Base-by-base conservation (phyloP, 441 rosid genomes). In the Corymbia calophylla region DNA sequence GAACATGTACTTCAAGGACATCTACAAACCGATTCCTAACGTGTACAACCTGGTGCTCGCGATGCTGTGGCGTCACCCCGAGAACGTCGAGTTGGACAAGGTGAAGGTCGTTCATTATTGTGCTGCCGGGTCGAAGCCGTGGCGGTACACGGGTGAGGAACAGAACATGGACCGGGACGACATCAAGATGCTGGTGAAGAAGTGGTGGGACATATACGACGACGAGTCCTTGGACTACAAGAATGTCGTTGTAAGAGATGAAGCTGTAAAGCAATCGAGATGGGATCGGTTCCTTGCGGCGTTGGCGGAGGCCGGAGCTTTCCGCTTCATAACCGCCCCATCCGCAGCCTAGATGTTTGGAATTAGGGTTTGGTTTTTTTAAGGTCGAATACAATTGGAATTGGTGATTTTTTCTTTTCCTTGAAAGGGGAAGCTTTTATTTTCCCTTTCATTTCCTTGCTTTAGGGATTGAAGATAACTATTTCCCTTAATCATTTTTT, bases 161-260 rank as follows among this genome's bases (percentile, higher is more conserved):
- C 87, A 88, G 87, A 32, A 88, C 60, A 88, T 88, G 87, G 87
- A 82, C 21, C 3, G 90, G 32, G 87, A 84, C 2, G 90, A 88
- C 62, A 88, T 88, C 54, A 88, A 84, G 90, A 84, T 82, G 90
- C 48, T 88, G 47, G 87, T 82, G 60, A 82, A 58, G 21, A 88
- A n/a, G 19, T 88, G 90, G 89, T 88, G 89, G 89, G 87, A 88
- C 27, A 82, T 88, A 13, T 88, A 88, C n/a, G 53, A 89, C 3
- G 90, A 89, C 18, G 90, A 89, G 60, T 60, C 88, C 17, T 53
- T 89, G 88, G 88, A 89, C 82, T 89, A 62, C 88, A 60, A 60
- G 85, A 89, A 86, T 14, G 2, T 29, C 0, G 19, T 49, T 14
- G 9, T 17, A 2, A 29, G 31, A 1, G 68, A 62, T 5, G 68